Percentiles rank a stretch among this genome's conserved stretches.
Conservation (phyloP, 148 eudicot genomes). For the Oxyria digyna region DNA sequence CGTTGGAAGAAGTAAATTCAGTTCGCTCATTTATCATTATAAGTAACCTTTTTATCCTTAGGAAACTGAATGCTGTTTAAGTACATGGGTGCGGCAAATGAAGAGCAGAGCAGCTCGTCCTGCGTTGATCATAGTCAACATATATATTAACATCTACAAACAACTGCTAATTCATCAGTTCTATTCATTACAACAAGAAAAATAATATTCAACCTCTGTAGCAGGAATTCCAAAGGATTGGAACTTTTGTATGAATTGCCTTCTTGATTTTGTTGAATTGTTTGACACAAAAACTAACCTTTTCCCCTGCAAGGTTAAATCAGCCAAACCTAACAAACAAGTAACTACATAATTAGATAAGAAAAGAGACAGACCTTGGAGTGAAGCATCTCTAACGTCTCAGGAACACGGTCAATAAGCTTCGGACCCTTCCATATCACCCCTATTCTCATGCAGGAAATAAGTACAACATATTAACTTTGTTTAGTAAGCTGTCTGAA, state of each 20-base stretch:
- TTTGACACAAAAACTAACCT: constrained; percentile 80
- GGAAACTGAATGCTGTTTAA: constrained; percentile 54
- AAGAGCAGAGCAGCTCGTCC: constrained; percentile 83
- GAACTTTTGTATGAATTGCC: constrained; percentile 61
- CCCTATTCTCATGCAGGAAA: background rate
- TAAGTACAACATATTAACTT: background rate
- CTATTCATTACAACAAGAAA: background rate
- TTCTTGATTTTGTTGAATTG: constrained; percentile 77
- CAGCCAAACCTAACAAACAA: background rate
- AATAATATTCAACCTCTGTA: constrained; percentile 29
- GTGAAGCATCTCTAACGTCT: constrained; percentile 60
- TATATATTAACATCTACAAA: background rate
- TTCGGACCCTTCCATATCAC: constrained; percentile 91
- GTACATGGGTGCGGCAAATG: constrained; percentile 86
- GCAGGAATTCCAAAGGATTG: constrained; percentile 70
- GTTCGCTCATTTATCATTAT: background rate
- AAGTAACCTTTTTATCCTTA: constrained; percentile 54
- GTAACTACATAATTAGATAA: background rate
- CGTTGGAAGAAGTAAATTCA: background rate
- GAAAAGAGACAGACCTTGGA: constrained; percentile 31
- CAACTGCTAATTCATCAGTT: background rate
- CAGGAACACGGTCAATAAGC: constrained; percentile 68
- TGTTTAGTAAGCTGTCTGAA: background rate
- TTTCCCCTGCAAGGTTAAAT: constrained; percentile 39
- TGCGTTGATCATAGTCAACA: constrained; percentile 14